phyloP scores from a whole-genome alignment of 352 stramenopile genomes.

The Phytophthora tubulina region DNA sequence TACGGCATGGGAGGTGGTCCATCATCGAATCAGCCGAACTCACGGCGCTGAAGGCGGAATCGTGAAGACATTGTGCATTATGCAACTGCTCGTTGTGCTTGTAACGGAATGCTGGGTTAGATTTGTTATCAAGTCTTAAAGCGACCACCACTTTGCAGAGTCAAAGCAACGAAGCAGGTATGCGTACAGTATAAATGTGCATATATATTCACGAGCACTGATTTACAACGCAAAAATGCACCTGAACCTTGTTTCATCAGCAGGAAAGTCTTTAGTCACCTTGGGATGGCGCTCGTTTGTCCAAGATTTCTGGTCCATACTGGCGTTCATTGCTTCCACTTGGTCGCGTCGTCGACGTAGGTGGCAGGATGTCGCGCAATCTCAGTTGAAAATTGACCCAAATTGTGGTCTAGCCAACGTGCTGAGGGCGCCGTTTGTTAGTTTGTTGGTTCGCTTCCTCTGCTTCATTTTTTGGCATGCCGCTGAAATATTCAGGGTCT shows the following conservation, averaged over 20 bases:
- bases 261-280: no score
- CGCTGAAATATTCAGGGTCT: conserved; percentile 3
- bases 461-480: conserved; percentile 13
- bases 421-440: background rate
- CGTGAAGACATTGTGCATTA: no score
- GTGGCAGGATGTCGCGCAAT: no score
- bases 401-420: background rate
- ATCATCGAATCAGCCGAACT: conserved; percentile 58
- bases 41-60: conserved; percentile 38
- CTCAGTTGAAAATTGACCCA: no score
- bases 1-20: conserved; percentile 66
- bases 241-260: no score
- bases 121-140: no score
- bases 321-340: no score
- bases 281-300: no score
- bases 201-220: conserved; percentile 14
- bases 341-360: no score
- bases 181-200: conserved; percentile 10
- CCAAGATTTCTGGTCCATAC: no score
- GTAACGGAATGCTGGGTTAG: no score
- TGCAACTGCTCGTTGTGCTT: background rate
- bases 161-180: conserved; percentile 4
- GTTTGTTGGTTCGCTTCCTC: conserved; percentile 6
- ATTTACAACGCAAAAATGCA: background rate
- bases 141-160: background rate